phyloP scores from a whole-genome alignment of 2,329 filamentous ascomycete species.

The Bipolaris oryzae region DNA sequence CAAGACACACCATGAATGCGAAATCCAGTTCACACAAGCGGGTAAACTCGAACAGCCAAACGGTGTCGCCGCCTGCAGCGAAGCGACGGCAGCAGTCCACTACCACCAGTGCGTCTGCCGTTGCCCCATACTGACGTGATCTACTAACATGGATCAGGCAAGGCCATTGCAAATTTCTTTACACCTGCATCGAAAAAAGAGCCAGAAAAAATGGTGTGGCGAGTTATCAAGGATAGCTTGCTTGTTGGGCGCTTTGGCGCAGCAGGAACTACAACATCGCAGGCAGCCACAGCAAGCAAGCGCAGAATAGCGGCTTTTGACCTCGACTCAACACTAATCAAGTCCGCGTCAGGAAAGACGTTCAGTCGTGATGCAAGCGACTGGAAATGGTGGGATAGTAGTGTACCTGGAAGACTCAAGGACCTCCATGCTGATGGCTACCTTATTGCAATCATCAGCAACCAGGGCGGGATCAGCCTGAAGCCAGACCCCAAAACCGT shows the following conservation, averaged over 20 bases:
- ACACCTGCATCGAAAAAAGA: constrained; percentile 84
- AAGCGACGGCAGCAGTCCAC: constrained; percentile 62
- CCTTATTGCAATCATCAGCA: constrained; percentile 79
- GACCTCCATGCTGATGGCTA: constrained; percentile 76
- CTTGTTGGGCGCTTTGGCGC: constrained; percentile 74
- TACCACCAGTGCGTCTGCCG: constrained; percentile 57
- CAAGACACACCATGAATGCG: constrained; percentile 24
- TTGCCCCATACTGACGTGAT: not conserved
- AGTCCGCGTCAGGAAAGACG: constrained; percentile 77
- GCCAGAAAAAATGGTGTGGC: constrained; percentile 76
- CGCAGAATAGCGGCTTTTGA: constrained; percentile 49
- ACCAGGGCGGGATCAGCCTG: constrained; percentile 83
- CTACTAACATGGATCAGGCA: constrained; percentile 57
- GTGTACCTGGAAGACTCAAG: constrained; percentile 70
- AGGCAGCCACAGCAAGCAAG: constrained; percentile 22
- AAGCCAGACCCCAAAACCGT: constrained; percentile 74
- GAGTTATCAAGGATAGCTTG: constrained; percentile 68
- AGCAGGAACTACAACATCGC: constrained; percentile 49
- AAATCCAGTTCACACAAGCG: constrained; percentile 41
- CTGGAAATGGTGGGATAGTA: constrained; percentile 92
- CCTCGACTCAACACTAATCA: constrained; percentile 82
- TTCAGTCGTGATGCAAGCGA: constrained; percentile 74
- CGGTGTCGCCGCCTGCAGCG: constrained; percentile 63
- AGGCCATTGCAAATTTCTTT: constrained; percentile 82
- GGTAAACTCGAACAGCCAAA: constrained; percentile 46